Percentiles rank a stretch among this genome's conserved stretches.
Evolutionary conservation across 1,139 yeast genomes (phyloP).

Genomic region (Lizanozyma gosingica): DNA sequence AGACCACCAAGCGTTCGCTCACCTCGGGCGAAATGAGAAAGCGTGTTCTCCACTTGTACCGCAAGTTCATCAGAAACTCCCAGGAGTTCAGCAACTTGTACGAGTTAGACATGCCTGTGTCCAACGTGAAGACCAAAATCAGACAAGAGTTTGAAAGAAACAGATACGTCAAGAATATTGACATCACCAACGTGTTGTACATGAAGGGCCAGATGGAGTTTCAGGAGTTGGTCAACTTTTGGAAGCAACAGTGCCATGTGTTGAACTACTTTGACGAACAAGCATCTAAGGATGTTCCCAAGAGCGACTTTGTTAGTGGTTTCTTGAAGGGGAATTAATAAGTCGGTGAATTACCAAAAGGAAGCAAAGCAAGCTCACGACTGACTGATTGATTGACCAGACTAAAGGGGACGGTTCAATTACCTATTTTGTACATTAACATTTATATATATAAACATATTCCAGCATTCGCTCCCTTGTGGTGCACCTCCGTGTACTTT

Average conservation of each 20-base stretch:
- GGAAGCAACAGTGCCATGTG: slow-evolving; percentile 88
- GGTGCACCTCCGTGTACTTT: too few species aligned
- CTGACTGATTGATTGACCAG: too few species aligned
- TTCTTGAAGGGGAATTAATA: slow-evolving; percentile 52
- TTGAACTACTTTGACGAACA: slow-evolving; percentile 70
- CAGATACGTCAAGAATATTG: slow-evolving; percentile 60
- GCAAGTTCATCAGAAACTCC: slow-evolving; percentile 60
- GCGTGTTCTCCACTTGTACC: slow-evolving; percentile 64
- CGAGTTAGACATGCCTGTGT: slow-evolving; percentile 78
- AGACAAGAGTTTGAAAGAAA: slow-evolving; percentile 89
- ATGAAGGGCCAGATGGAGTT: slow-evolving; percentile 89
- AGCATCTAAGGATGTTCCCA: slow-evolving; percentile 37
- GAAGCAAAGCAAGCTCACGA: too few species aligned
- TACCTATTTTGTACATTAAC: too few species aligned
- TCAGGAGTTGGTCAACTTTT: slow-evolving; percentile 80
- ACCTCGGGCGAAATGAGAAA: slow-evolving; percentile 52
- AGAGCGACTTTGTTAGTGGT: slow-evolving; percentile 56
- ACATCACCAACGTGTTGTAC: slow-evolving; percentile 57
- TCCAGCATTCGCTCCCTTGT: too few species aligned
- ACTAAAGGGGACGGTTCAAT: too few species aligned
- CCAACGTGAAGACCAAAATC: slow-evolving; percentile 70
- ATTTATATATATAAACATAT: too few species aligned
- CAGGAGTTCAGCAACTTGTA: slow-evolving; percentile 59
- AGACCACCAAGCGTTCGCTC: slow-evolving; percentile 64
- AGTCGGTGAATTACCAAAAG: too few species aligned